Conservation (phyloP, 2,329 filamentous ascomycete genomes). For the Colletotrichum somersetense region DNA sequence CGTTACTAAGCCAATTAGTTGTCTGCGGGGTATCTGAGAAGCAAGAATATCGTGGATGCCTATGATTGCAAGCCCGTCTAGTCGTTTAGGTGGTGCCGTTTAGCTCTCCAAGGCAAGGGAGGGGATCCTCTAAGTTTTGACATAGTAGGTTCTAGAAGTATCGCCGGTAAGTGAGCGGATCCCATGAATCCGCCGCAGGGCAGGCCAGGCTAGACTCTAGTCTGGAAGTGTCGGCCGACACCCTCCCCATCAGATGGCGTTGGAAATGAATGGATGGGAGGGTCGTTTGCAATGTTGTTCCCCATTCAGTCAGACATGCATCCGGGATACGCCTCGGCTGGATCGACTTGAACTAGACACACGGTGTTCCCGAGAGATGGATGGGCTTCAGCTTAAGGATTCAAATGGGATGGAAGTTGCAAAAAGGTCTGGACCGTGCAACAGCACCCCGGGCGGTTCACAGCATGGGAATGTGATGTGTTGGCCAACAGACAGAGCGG, state of each 20-base stretch:
- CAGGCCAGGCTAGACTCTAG: neutral
- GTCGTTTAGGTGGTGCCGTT: neutral
- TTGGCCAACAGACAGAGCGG: slow-evolving; percentile 1
- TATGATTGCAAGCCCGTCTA: no score
- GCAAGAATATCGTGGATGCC: neutral
- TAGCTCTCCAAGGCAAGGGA: neutral
- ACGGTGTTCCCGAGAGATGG: neutral
- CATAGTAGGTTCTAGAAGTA: slow-evolving; percentile 1
- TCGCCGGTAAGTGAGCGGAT: neutral
- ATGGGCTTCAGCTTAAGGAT: neutral
- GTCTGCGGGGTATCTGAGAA: neutral
- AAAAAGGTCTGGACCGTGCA: slow-evolving; percentile 31
- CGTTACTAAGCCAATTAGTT: no score
- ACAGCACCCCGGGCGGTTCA: slow-evolving; percentile 16
- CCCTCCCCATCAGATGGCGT: neutral
- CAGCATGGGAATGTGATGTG: slow-evolving; percentile 18
- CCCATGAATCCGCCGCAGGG: neutral
- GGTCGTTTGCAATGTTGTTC: neutral
- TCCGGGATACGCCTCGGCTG: neutral
- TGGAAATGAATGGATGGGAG: neutral
- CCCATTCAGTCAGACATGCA: neutral
- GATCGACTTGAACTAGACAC: neutral
- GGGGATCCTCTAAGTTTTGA: neutral
- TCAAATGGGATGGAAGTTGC: neutral
- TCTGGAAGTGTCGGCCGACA: neutral